phyloP scores from a whole-genome alignment of 2,329 filamentous ascomycete species.

The Daldinia sp. region DNA sequence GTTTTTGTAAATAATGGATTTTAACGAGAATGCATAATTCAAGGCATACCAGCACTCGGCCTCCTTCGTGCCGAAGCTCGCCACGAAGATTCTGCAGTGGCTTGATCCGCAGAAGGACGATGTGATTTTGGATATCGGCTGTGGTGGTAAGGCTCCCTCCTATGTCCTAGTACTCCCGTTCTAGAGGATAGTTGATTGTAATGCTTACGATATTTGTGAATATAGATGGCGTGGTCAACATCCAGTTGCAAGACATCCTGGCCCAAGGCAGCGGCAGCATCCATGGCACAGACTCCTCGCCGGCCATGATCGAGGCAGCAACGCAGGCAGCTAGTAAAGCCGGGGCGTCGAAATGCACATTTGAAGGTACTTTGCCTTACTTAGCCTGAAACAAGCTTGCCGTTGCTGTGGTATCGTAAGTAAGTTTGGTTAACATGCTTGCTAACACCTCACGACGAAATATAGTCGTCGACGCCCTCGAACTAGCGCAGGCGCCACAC shows the following conservation, averaged over 20 bases:
- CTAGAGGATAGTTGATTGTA: background rate
- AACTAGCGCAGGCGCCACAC: conserved; percentile 52
- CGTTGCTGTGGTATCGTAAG: too few relatives aligned
- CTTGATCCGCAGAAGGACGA: conserved; percentile 70
- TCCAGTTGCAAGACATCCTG: conserved; percentile 63
- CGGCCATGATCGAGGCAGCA: conserved; percentile 69
- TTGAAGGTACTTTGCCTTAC: conserved; percentile 55
- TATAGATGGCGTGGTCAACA: conserved; percentile 70
- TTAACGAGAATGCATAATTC: conserved; percentile 10
- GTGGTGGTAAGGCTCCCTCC: conserved; percentile 62
- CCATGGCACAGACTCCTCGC: conserved; percentile 70
- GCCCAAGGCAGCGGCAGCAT: conserved; percentile 61
- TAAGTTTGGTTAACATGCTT: background rate
- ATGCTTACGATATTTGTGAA: conserved; percentile 1
- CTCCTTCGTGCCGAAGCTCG: conserved; percentile 73
- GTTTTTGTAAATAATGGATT: background rate
- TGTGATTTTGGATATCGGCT: conserved; percentile 71
- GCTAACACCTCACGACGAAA: background rate
- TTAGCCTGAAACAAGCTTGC: background rate
- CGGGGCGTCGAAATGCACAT: conserved; percentile 55
- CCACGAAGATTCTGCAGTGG: conserved; percentile 69
- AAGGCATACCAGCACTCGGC: conserved; percentile 72
- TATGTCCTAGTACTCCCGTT: background rate
- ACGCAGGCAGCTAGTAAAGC: conserved; percentile 55
- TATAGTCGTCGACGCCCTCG: conserved; percentile 61